Evolutionary conservation across 768 basidiomycete species (phyloP).

Genomic region (Cyclocybe aegerita): DNA sequence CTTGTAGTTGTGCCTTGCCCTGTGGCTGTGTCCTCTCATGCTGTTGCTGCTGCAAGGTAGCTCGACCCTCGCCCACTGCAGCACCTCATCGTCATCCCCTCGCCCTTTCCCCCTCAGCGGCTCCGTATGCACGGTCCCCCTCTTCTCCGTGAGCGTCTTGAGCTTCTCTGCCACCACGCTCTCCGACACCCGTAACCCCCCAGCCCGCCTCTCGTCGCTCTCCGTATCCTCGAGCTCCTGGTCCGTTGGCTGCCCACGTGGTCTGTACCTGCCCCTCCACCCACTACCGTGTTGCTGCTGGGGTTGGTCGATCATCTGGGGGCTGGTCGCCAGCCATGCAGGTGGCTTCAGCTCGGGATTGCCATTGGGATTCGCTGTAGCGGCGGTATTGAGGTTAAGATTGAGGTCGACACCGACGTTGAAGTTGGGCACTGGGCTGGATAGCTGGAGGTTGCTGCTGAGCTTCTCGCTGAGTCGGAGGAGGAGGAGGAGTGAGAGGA

Average conservation of each 20-base stretch:
- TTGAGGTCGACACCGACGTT: too few relatives aligned
- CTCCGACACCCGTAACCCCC: conserved; percentile 54
- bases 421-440: too few relatives aligned
- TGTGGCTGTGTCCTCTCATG: conserved; percentile 3
- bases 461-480: too few relatives aligned
- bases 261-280: conserved; percentile 46
- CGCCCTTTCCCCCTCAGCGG: background rate
- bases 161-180: conserved; percentile 72
- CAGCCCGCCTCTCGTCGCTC: conserved; percentile 42
- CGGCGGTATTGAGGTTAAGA: too few relatives aligned
- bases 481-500: too few relatives aligned
- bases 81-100: conserved; percentile 22
- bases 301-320: too few relatives aligned
- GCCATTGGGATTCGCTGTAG: too few relatives aligned
- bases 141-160: conserved; percentile 51
- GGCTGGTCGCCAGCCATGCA: too few relatives aligned
- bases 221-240: conserved; percentile 66
- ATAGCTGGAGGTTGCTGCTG: too few relatives aligned
- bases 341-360: too few relatives aligned
- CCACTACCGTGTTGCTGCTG: background rate
- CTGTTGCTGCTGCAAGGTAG: conserved; percentile 5
- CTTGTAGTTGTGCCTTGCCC: conserved; percentile 6
- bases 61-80: conserved; percentile 21
- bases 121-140: conserved; percentile 29
- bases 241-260: conserved; percentile 63